Percentiles rank a stretch among this genome's conserved stretches.
Evolutionary conservation across 805 yeast species (phyloP).

Genomic region (Hanseniaspora valbyensis): DNA sequence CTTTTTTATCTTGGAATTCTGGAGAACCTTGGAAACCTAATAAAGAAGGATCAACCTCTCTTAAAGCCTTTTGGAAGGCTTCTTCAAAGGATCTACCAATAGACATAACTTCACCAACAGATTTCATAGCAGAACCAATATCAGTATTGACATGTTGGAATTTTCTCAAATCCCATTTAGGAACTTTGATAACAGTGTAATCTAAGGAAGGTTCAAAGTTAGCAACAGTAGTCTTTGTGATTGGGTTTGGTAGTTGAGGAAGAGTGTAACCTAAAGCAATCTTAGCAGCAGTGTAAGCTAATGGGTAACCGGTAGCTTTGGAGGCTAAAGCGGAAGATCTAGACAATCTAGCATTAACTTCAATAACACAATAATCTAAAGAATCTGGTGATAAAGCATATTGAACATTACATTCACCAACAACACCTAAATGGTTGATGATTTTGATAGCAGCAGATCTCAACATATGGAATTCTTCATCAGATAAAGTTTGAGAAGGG

Average conservation of each 20-base stretch:
- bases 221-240: slow-evolving; percentile 86
- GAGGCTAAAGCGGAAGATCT: slow-evolving; percentile 99
- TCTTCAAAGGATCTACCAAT: slow-evolving; percentile 97
- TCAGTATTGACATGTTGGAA: slow-evolving; percentile 83
- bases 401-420: slow-evolving; percentile 98
- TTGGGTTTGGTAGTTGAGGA: slow-evolving; percentile 84
- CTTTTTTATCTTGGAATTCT: slow-evolving; percentile 47
- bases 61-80: slow-evolving; percentile 92
- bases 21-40: slow-evolving; percentile 84
- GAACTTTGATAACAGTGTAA: slow-evolving; percentile 93
- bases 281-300: slow-evolving; percentile 96
- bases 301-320: slow-evolving; percentile 96
- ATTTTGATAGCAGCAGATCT: slow-evolving; percentile 96
- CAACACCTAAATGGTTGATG: slow-evolving; percentile 94
- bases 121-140: slow-evolving; percentile 89
- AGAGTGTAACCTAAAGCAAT: slow-evolving; percentile 86
- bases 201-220: slow-evolving; percentile 96
- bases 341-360: slow-evolving; percentile 93
- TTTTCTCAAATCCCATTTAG: slow-evolving; percentile 97
- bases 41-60: slow-evolving; percentile 77
- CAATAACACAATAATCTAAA: slow-evolving; percentile 92
- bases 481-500: slow-evolving; percentile 93
- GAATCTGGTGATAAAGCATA: slow-evolving; percentile 90
- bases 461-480: slow-evolving; percentile 94
- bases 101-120: slow-evolving; percentile 98